Base-by-base conservation (phyloP, 371 early-diverging fungal genomes). In the Mortierella sp. region DNA sequence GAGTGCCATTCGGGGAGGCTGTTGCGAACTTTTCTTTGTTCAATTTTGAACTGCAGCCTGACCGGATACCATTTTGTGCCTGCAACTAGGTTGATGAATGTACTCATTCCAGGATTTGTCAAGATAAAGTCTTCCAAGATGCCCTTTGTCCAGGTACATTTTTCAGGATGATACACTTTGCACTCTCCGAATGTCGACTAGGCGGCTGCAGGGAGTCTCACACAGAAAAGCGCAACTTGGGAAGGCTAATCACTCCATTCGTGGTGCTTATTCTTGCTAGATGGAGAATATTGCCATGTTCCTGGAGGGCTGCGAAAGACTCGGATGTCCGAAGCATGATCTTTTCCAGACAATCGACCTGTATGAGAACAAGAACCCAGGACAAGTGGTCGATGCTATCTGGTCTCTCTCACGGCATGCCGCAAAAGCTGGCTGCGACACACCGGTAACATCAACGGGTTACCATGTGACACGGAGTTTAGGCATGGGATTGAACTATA, bases 261-360 rank as follows among this genome's bases (percentile, higher is more conserved):
- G 29, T 65, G 24, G n/a, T 81, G 18, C 49, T 54, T 58, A 12
- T 54, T 32, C 21, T 18, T 21, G 32, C 27, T 87, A 94, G 92
- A 96, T 96, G 95, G 97, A 97, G 79, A 97, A 97, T 87, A 97
- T 97, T 86, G 91, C 93, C 72, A 89, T 84, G 71, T 98, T 98
- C 88, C 90, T 97, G 71, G 83, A 89, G 68, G 92, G 93, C 21
- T 90, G 94, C 43, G 93, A 93, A 70, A 88, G 89, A 75, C 83
- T 96, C 27, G 97, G 97, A 44, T 95, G 96, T n/a, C 96, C 96
- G 7, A 93, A 94, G 71, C 90, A 91, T 76, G 97, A 98, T 75
- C 89, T 95, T n/a, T 98, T 98, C 88, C 96, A 96, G 89, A 97
- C 98, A 3, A 92, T 97, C 43, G 98, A 98, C 84, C 89, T 98